Conservation (phyloP, 345 rosid genomes). For the Erucastrum elatum region DNA sequence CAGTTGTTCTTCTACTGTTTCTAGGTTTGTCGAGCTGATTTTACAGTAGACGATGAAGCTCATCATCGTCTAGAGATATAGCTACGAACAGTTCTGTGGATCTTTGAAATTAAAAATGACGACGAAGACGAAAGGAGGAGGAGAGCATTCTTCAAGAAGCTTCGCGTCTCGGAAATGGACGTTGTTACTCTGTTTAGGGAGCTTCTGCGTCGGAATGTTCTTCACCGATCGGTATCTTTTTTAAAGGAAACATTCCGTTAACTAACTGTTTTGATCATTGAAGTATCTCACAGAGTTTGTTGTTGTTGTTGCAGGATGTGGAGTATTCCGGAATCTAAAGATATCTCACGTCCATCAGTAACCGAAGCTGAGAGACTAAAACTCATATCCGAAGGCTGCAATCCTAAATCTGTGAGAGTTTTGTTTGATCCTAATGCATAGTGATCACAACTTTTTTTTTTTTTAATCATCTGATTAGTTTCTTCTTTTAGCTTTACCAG, state of each 20-base stretch:
- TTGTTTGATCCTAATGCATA: neutral
- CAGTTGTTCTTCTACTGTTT: neutral
- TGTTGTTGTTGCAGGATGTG: conserved; percentile 57
- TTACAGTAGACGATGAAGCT: conserved; percentile 15
- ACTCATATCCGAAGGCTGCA: conserved; percentile 79
- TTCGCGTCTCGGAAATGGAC: conserved; percentile 69
- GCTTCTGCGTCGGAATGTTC: conserved; percentile 91
- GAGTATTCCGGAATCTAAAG: conserved; percentile 67
- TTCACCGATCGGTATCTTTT: conserved; percentile 56
- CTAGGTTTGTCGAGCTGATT: conserved; percentile 3
- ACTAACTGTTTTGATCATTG: too few species aligned
- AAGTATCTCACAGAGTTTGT: neutral
- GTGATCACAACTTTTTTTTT: neutral
- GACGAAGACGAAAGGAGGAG: conserved; percentile 68
- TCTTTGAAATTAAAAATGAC: conserved; percentile 43
- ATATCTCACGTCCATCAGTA: conserved; percentile 56
- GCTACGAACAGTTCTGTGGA: neutral
- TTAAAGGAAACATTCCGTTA: neutral
- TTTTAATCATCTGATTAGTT: conserved; percentile 33
- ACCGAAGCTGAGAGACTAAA: conserved; percentile 73
- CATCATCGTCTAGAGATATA: conserved; percentile 7
- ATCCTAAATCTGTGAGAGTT: conserved; percentile 58
- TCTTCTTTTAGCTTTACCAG: conserved; percentile 54
- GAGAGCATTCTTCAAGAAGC: conserved; percentile 47
- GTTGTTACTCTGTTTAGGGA: conserved; percentile 62